Conservation (phyloP, 1,284 basidiomycete species). For the Butyriboletus appendiculatus region DNA sequence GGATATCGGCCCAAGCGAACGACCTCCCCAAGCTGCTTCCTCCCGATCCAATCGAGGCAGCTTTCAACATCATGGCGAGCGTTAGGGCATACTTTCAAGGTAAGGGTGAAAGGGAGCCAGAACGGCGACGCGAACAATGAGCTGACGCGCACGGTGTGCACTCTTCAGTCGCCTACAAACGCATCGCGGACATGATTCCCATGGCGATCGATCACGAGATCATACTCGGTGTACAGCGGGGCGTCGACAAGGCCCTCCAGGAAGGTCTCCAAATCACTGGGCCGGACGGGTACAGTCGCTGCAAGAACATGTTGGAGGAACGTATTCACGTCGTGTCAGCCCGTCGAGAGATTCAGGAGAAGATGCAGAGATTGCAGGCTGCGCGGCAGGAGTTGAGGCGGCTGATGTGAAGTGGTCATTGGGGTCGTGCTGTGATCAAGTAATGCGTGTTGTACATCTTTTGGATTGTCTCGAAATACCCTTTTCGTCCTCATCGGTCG, state of each 20-base stretch:
- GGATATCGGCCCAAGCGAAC: constrained; percentile 40
- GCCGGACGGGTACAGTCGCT: constrained; percentile 30
- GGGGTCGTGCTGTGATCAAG: neutral
- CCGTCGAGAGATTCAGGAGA: constrained; percentile 53
- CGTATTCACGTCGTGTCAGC: constrained; percentile 44
- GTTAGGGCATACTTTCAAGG: constrained; percentile 76
- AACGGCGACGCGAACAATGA: neutral
- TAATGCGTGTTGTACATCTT: neutral
- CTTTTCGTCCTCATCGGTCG: neutral
- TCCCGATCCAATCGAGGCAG: constrained; percentile 53
- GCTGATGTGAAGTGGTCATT: constrained; percentile 14
- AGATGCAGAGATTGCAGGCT: constrained; percentile 50
- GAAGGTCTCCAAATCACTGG: constrained; percentile 46
- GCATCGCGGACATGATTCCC: constrained; percentile 64
- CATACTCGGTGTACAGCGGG: constrained; percentile 45
- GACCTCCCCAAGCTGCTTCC: constrained; percentile 57
- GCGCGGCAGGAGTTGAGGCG: constrained; percentile 50
- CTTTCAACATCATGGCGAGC: constrained; percentile 66
- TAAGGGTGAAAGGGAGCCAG: constrained; percentile 20
- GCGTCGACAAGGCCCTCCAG: constrained; percentile 46
- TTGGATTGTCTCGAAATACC: neutral
- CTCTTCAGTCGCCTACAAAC: constrained; percentile 63
- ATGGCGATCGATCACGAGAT: constrained; percentile 65
- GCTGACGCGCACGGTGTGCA: neutral
- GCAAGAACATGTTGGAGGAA: constrained; percentile 58